Evolutionary conservation across 345 rosid genomes (phyloP), one percentile per base, ranked within the genome.

Genomic region (Pugionium dolabratum): DNA sequence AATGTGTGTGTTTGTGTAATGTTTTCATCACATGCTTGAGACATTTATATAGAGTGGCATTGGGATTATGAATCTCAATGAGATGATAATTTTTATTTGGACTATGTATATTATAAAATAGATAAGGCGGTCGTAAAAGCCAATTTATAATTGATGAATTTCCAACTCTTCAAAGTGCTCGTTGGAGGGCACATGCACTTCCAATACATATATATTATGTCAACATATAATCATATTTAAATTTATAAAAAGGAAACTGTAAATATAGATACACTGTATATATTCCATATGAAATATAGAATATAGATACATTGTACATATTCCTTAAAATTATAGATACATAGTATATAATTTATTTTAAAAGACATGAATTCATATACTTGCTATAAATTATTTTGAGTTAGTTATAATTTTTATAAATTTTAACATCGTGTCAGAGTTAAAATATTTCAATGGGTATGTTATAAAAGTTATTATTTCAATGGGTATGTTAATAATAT

Each of bases 1-100:
- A 18, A 18, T 18, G 18, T 18, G 18, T 18, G 18, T 18, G 50
- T 25, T 39, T 49, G 62, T 28, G 54, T 33, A 4, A 28, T 25
- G 9, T 55, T 47, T 26, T 42, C 75, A 41, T 48, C 41, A n/a
- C 9, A 64, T 11, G 59, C 29, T 51, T 42, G 55, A 44, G 34
- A 45, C 60, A 35, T 65, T 58, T 72, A 72, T 72, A 72, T 65
- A 72, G 76, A 72, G 42, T 50, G 66, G 35, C 43, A 65, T 58
- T 58, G 66, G 39, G 66, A 51, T 50, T 42, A 25, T 72, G 66
- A 43, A 58, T 35, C 29, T 11, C 26, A 18, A 35, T 56, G 29
- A 29, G n/a, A 18, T 9, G 37, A 47, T 46, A 31, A 7, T 0
- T 7, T 10, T 32, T 54, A 39, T 1, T 40, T 10, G n/a, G 52